Conservation (phyloP, 108 stramenopile genomes). For the Skeletonema grethae region DNA sequence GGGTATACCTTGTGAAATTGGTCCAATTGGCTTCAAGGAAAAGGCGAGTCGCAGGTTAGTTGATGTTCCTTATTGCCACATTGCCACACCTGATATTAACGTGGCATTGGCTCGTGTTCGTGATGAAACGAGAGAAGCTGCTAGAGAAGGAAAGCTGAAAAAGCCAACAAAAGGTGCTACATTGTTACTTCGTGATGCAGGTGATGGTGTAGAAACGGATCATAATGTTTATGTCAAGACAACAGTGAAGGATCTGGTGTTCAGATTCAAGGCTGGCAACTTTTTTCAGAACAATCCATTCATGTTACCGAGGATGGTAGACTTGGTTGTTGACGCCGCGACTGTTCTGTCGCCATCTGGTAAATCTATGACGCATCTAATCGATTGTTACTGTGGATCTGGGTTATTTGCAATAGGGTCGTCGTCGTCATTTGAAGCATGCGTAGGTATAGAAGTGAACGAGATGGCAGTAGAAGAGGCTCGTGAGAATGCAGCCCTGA, state of each 20-base stretch:
- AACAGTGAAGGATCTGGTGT: conserved; percentile 65
- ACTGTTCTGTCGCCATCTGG: conserved; percentile 35
- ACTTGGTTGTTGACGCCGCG: conserved; percentile 78
- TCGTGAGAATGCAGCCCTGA: conserved; percentile 76
- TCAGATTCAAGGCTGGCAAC: conserved; percentile 92
- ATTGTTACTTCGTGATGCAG: conserved; percentile 85
- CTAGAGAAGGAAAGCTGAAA: conserved; percentile 49
- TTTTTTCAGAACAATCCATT: conserved; percentile 98
- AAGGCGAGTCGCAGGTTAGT: conserved; percentile 73
- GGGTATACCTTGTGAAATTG: conserved; percentile 36
- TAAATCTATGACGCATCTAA: conserved; percentile 67
- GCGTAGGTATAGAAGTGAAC: conserved; percentile 96
- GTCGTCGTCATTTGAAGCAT: conserved; percentile 71
- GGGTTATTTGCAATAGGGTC: conserved; percentile 91
- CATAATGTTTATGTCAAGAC: conserved; percentile 80
- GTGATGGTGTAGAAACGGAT: conserved; percentile 82
- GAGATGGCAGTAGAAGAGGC: conserved; percentile 80
- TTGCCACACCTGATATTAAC: conserved; percentile 94
- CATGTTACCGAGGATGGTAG: conserved; percentile 92
- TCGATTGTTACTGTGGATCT: conserved; percentile 97
- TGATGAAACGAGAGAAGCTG: conserved; percentile 48
- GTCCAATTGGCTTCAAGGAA: conserved; percentile 87
- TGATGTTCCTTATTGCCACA: conserved; percentile 91
- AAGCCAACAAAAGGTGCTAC: conserved; percentile 83
- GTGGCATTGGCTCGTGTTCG: conserved; percentile 63